phyloP scores from a whole-genome alignment of 2,329 filamentous ascomycete species.

The Drechslerella coelobrocha region DNA sequence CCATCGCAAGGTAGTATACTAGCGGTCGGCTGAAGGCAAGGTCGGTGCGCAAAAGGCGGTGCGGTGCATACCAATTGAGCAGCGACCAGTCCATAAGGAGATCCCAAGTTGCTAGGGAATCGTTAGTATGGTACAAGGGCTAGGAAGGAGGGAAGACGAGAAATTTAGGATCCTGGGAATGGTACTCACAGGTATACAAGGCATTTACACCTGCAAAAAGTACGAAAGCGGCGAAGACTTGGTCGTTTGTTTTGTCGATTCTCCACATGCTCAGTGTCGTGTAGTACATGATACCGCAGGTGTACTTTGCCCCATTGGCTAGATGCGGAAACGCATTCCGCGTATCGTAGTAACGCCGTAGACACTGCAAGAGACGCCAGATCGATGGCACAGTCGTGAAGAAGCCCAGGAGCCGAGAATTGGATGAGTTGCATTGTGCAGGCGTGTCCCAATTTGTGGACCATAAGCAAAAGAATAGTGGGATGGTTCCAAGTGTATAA shows the following conservation, averaged over 20 bases:
- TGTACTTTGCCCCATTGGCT: conserved; percentile 90
- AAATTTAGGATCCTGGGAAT: too few relatives aligned
- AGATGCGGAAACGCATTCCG: conserved; percentile 88
- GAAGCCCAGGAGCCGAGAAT: conserved; percentile 85
- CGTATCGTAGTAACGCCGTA: conserved; percentile 87
- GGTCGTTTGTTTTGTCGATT: conserved; percentile 66
- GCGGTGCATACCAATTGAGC: conserved; percentile 75
- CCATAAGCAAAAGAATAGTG: conserved; percentile 94
- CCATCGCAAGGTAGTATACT: conserved; percentile 86
- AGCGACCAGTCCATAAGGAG: conserved; percentile 95
- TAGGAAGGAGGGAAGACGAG: not conserved
- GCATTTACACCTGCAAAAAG: conserved; percentile 81
- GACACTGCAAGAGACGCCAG: conserved; percentile 88
- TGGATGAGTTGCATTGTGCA: conserved; percentile 78
- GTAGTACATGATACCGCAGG: conserved; percentile 80
- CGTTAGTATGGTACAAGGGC: not conserved
- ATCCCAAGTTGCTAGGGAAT: conserved; percentile 77
- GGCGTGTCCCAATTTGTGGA: conserved; percentile 77
- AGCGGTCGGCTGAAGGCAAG: conserved; percentile 79
- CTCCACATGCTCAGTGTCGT: conserved; percentile 82
- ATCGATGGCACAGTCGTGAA: conserved; percentile 82
- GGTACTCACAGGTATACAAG: conserved; percentile 74
- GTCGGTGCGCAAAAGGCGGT: conserved; percentile 75
- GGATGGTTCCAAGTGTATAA: conserved; percentile 86
- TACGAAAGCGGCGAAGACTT: conserved; percentile 75